Evolutionary conservation across 495 filamentous ascomycete species (phyloP), one percentile per base, ranked within the genome.

Genomic region (Friedmanniomyces endolithicus): DNA sequence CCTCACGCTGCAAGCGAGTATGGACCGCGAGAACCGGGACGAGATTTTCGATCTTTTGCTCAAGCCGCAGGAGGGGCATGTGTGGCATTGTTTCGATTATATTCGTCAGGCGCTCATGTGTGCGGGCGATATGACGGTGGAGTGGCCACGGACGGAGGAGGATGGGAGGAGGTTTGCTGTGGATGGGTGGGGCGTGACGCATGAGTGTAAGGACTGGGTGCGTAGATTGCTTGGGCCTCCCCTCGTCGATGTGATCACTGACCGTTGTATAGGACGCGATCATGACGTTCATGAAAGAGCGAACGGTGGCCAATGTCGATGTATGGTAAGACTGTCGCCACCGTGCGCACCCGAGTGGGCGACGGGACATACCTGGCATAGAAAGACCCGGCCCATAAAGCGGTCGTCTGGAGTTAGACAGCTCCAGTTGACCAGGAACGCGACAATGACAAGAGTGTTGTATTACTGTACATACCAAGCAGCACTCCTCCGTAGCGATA

Each of bases 31-130:
- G 17, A 52, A 55, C 47, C n/a, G 22, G 44, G 37, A 52, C 41
- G 40, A 55, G 33, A 48, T 55, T 23, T 37, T 52, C 16, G 53
- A 56, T 17, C 23, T 55, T 11, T 20, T 56, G 11, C 35, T 60
- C 6, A 34, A 37, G 31, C 47, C 37, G 14, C 39, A 48, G 39
- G 52, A 54, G 37, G 52, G 33, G n/a, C 59, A 62, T 49, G 48
- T 62, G 1, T 51, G 31, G 27, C 59, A 62, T 34, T 62, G 59
- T 43, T 58, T 62, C 23, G 59, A 61, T 33, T 61, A 61, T 41
- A 57, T 61, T 25, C 48, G 59, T 19, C 59, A 61, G 31, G 59
- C 54, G 11, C 33, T 61, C 24, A 61, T 61, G 59, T 61, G 59
- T 58, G 59, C 59, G 11, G 59, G 54, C 12, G 59, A 61, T 52